These are phyloP conservation scores for Sparassis latifolia DNA, from an alignment of 1,284 basidiomycete species.

Conservation along the genomic window DNA sequence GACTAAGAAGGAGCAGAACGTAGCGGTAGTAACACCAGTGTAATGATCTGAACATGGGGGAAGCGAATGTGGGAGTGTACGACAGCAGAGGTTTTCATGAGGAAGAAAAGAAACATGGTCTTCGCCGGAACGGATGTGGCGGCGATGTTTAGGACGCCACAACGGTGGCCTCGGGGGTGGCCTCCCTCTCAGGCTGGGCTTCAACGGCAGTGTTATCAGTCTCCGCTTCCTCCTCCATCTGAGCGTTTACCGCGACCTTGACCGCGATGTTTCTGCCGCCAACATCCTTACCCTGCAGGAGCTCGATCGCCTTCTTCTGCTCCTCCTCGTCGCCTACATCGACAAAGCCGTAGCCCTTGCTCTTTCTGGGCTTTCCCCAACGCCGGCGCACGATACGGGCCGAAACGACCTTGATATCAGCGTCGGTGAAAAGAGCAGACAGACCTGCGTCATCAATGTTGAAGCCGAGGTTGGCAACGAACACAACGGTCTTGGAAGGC, in stretches of 20 bases:
- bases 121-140: not conserved
- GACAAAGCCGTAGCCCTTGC: conserved; percentile 94
- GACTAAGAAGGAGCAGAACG: conserved; percentile 8
- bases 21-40: conserved; percentile 14
- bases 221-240: conserved; percentile 28
- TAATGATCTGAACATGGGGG: conserved; percentile 8
- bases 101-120: not conserved
- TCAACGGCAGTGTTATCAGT: conserved; percentile 34
- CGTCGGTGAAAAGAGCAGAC: conserved; percentile 74
- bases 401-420: conserved; percentile 71
- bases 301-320: conserved; percentile 80
- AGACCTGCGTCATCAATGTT: conserved; percentile 79
- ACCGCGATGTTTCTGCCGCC: conserved; percentile 77
- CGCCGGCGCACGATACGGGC: conserved; percentile 84
- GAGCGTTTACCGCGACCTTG: conserved; percentile 78
- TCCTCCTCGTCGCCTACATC: conserved; percentile 80
- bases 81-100: not conserved
- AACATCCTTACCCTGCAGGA: conserved; percentile 78
- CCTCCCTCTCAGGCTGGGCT: conserved; percentile 23
- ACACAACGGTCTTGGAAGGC: conserved; percentile 80
- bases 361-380: conserved; percentile 74
- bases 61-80: not conserved
- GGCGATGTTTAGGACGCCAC: conserved; percentile 21
- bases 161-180: conserved; percentile 23
- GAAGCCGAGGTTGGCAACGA: conserved; percentile 95